phyloP scores from a whole-genome alignment of 2,329 filamentous ascomycete genomes.

The Monosporascus sp. region DNA sequence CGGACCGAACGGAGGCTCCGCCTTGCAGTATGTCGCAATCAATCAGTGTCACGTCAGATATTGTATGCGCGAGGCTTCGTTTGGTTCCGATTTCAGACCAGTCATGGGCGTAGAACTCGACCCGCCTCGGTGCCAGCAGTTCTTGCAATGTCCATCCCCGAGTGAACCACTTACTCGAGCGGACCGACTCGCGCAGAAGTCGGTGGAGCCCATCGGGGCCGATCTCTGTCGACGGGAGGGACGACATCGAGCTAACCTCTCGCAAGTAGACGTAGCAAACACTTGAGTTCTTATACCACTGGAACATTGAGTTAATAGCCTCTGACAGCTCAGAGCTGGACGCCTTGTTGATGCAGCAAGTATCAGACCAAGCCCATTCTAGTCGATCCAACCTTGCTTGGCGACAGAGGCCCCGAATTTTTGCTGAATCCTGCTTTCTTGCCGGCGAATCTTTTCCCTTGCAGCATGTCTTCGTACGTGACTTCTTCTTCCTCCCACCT shows the following conservation, averaged over 20 bases:
- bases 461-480: background rate
- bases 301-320: too few species aligned
- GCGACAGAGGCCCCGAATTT: background rate
- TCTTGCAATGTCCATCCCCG: too few species aligned
- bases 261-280: conserved; percentile 11
- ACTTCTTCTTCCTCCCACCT: background rate
- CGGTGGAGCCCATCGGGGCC: too few species aligned
- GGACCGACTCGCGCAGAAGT: background rate
- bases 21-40: too few species aligned
- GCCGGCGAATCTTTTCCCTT: background rate
- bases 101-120: too few species aligned
- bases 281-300: conserved; percentile 8
- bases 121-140: too few species aligned
- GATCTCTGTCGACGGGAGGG: too few species aligned
- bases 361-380: conserved; percentile 12
- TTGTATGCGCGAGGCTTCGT: background rate
- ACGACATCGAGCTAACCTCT: conserved; percentile 7
- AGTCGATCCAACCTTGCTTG: background rate
- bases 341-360: conserved; percentile 14
- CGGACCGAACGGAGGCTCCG: background rate
- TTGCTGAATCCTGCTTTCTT: background rate
- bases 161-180: too few species aligned
- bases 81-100: too few species aligned
- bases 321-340: conserved; percentile 8
- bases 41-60: too few species aligned